Conservation (phyloP, 2,329 filamentous ascomycete genomes). For the Alternaria angustiovoidea region DNA sequence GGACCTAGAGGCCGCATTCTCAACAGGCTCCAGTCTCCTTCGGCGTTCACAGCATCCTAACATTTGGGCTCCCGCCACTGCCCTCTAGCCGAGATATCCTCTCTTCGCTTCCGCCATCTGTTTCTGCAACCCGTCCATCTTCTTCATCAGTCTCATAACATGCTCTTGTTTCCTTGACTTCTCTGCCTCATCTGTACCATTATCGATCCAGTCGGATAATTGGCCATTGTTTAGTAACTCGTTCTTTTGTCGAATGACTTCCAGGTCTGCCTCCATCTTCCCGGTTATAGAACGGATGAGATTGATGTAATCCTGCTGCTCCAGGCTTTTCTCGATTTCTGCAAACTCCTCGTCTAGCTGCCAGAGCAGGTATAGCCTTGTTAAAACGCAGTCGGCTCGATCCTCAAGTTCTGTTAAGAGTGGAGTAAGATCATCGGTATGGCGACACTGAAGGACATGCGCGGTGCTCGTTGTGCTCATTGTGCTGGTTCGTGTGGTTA, state of each 20-base stretch:
- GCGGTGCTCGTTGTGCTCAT: not conserved
- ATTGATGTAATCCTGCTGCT: constrained; percentile 8
- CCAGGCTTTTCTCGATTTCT: not conserved
- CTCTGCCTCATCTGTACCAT: not conserved
- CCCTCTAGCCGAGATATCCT: not conserved
- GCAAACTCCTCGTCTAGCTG: constrained; percentile 1
- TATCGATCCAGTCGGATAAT: constrained; percentile 7
- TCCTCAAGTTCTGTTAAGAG: constrained; percentile 6
- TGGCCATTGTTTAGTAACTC: constrained; percentile 6
- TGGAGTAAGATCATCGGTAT: not conserved
- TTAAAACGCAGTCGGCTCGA: constrained; percentile 7
- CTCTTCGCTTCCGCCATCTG: constrained; percentile 4
- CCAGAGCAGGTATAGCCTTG: constrained; percentile 10
- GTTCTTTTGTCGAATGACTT: constrained; percentile 1
- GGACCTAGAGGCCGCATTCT: too few relatives aligned
- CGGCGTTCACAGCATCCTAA: too few relatives aligned
- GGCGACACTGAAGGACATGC: not conserved
- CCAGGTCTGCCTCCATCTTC: constrained; percentile 11
- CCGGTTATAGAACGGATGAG: not conserved
- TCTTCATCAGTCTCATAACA: not conserved
- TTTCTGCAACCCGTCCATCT: constrained; percentile 5
- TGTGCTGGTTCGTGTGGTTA: not conserved
- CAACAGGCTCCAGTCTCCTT: not conserved
- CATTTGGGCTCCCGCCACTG: not conserved
- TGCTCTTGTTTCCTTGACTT: constrained; percentile 1